Percentiles rank a stretch among this genome's conserved stretches.
These are phyloP conservation scores for Apiospora sp. DNA, from an alignment of 2,329 filamentous ascomycete genomes.

Conservation along the genomic window DNA sequence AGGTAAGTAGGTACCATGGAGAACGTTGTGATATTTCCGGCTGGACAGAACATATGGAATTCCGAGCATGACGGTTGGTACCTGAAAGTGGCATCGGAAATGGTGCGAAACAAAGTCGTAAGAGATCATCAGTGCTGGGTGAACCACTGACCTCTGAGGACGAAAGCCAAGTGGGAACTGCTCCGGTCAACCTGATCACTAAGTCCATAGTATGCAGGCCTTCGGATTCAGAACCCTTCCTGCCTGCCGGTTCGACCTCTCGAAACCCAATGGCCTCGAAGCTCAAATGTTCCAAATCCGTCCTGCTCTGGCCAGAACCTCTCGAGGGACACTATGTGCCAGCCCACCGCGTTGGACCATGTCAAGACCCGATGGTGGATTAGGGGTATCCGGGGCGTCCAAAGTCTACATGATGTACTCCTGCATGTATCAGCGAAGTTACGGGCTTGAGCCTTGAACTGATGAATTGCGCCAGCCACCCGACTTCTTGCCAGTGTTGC, in stretches of 20 bases:
- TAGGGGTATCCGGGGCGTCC: conserved; percentile 4
- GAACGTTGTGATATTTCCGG: background rate
- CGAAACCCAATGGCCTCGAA: background rate
- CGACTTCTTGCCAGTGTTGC: conserved; percentile 10
- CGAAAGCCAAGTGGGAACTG: background rate
- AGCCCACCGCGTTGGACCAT: background rate
- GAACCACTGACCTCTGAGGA: background rate
- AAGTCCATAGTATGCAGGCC: background rate
- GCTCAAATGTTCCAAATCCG: background rate
- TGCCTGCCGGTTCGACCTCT: background rate
- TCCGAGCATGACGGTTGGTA: background rate
- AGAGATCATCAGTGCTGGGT: background rate
- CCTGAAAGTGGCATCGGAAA: background rate
- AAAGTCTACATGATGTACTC: background rate
- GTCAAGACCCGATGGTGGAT: background rate
- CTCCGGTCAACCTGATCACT: background rate
- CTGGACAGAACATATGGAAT: background rate
- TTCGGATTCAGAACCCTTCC: background rate
- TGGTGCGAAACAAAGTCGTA: background rate
- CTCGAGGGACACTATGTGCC: background rate
- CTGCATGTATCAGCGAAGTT: conserved; percentile 18
- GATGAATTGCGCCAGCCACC: conserved; percentile 13
- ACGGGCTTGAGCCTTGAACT: background rate
- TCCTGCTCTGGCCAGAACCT: background rate
- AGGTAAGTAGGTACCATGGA: background rate